These are phyloP conservation scores for Colletotrichum gloeosporioides DNA, from an alignment of 2,329 filamentous ascomycete species.

Conservation along the genomic window DNA sequence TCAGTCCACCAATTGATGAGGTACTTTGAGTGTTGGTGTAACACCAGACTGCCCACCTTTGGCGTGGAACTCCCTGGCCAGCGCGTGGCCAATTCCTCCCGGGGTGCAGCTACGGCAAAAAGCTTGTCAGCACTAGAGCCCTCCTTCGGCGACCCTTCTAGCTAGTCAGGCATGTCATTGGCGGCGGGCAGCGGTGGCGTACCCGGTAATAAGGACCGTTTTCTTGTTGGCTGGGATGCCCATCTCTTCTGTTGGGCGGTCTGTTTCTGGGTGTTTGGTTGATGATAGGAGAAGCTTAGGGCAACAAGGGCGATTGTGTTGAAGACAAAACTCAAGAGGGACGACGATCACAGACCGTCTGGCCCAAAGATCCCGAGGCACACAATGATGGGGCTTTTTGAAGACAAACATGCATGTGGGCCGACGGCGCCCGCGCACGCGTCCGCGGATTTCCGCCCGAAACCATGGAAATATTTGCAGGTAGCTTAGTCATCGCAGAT, in stretches of 20 bases:
- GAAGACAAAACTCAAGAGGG: neutral
- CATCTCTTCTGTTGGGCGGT: neutral
- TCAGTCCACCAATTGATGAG: neutral
- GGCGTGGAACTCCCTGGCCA: slow-evolving; percentile 58
- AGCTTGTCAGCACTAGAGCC: neutral
- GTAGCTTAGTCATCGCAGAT: neutral
- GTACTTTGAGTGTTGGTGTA: neutral
- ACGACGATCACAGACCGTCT: neutral
- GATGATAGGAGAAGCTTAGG: neutral
- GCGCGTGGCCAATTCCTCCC: slow-evolving; percentile 61
- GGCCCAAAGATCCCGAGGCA: neutral
- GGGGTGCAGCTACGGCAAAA: slow-evolving; percentile 54
- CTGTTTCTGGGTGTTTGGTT: neutral
- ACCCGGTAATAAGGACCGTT: slow-evolving; percentile 58
- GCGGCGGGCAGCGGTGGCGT: slow-evolving; percentile 15
- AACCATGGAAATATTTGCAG: neutral
- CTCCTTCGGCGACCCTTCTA: neutral
- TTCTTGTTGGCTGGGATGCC: slow-evolving; percentile 33
- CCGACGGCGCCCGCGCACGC: neutral
- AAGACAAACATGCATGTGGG: slow-evolving; percentile 8
- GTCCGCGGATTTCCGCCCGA: neutral
- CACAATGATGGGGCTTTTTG: neutral
- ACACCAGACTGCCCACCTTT: slow-evolving; percentile 43
- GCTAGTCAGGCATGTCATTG: neutral
- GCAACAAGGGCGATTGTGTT: neutral